Conservation (phyloP, 352 stramenopile species). For the Phytophthora citricola region DNA sequence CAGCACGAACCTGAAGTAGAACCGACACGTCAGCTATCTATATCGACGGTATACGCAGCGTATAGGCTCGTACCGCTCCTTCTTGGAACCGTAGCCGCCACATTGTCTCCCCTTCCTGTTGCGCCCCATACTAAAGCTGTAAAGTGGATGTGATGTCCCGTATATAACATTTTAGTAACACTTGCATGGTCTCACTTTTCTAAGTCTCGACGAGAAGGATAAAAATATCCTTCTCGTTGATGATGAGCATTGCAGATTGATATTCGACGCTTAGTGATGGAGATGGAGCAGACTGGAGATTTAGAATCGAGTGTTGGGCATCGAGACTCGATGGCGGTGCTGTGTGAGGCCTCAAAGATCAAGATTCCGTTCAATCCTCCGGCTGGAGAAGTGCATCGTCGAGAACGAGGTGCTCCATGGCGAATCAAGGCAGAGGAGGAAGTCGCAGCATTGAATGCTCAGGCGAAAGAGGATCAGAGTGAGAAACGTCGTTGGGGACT, state of each 20-base stretch:
- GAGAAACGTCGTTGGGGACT: conserved; percentile 79
- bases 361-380: conserved; percentile 70
- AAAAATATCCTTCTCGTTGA: conserved; percentile 12
- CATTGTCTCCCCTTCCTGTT: conserved; percentile 79
- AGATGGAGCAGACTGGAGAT: conserved; percentile 4
- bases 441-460: conserved; percentile 47
- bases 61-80: conserved; percentile 49
- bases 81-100: conserved; percentile 75
- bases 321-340: conserved; percentile 31
- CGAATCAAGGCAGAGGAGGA: conserved; percentile 49
- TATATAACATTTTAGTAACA: too few relatives aligned
- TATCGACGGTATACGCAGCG: not conserved
- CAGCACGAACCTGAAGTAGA: conserved; percentile 59
- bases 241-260: not conserved
- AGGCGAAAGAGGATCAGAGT: conserved; percentile 60
- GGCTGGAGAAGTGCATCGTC: conserved; percentile 68
- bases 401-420: conserved; percentile 62
- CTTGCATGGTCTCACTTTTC: too few relatives aligned
- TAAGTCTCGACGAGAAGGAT: not conserved
- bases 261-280: conserved; percentile 1
- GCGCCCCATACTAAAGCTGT: conserved; percentile 50
- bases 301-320: conserved; percentile 5
- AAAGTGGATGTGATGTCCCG: conserved; percentile 10
- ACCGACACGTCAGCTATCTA: conserved; percentile 4
- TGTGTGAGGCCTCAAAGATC: conserved; percentile 11